Base-by-base conservation (phyloP, 2,329 filamentous ascomycete species). In the Hypoxylon sp. region DNA sequence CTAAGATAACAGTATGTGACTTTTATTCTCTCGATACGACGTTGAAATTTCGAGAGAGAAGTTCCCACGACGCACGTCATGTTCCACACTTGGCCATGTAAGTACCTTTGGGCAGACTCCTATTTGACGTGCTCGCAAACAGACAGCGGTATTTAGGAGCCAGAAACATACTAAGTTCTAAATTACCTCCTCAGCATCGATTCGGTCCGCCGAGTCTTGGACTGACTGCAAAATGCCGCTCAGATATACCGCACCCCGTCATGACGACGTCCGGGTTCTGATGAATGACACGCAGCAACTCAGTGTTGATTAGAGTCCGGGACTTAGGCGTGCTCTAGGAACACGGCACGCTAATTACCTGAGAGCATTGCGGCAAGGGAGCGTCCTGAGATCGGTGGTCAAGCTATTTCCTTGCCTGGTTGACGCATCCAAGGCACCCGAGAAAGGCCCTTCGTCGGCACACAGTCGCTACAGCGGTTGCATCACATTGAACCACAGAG, bases 131-230 rank as follows among this genome's bases (percentile, higher is more conserved):
- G n/a, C 27, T 45, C 43, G 24, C 21, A 10, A 15, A 10, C 29
- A 7, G 4, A 33, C 9, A 8, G 15, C 10, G 24, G 17, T 48
- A 42, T 20, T 35, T 51, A 43, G 23, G 49, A 42, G 48, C 23
- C 29, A 26, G 11, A 18, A 24, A 37, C 23, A 37, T 31, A 35
- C 42, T 17, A 13, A 21, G 5, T 5, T 5, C 42, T 49, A 42
- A 47, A 50, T 56, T 48, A 47, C 37, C 31, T 47, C 13, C 9
- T 43, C 29, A 35, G 20, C 26, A 42, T 58, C 38, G 26, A 59
- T 54, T 58, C 58, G 61, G 58, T 52, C 61, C 58, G 56, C 35
- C 48, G 17, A 48, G 42, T 52, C 48, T 51, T 56, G 52, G 48
- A 7, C 45, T 57, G 52, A 56, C 35, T 60, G 9, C 23, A 33